phyloP scores from a whole-genome alignment of 495 filamentous ascomycete species.

The Ascodesmis nigricans region DNA sequence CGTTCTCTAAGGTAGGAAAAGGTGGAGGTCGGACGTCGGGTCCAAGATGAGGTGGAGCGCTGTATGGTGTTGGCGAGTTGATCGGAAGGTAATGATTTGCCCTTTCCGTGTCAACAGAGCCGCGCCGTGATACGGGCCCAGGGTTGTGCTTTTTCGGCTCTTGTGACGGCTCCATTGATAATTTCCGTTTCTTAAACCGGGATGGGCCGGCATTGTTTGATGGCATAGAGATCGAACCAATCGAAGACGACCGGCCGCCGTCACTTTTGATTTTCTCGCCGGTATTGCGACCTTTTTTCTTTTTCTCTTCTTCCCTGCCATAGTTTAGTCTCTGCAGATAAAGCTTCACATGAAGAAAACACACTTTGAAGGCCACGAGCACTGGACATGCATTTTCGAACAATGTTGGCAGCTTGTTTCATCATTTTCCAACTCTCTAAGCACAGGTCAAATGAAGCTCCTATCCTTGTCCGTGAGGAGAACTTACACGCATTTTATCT shows the following conservation, averaged over 20 bases:
- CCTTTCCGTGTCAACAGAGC: slow-evolving; percentile 14
- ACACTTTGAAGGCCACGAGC: slow-evolving; percentile 17
- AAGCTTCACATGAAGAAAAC: slow-evolving; percentile 6
- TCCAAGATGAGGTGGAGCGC: no score
- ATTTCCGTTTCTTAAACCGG: slow-evolving; percentile 15
- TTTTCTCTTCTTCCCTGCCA: slow-evolving; percentile 18
- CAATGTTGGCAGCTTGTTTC: slow-evolving; percentile 20
- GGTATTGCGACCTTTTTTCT: slow-evolving; percentile 13
- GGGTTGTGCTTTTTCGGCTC: slow-evolving; percentile 9
- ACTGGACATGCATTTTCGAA: slow-evolving; percentile 17
- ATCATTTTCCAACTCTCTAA: slow-evolving; percentile 5
- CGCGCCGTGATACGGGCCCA: slow-evolving; percentile 16
- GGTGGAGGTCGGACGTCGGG: no score
- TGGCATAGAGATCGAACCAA: slow-evolving; percentile 2
- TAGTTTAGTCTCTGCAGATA: neutral
- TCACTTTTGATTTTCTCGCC: slow-evolving; percentile 8
- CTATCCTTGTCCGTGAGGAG: neutral
- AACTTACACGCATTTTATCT: slow-evolving; percentile 23
- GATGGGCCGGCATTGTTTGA: slow-evolving; percentile 1
- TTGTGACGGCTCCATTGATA: slow-evolving; percentile 12
- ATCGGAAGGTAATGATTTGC: slow-evolving; percentile 5
- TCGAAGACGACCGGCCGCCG: slow-evolving; percentile 12
- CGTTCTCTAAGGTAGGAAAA: no score
- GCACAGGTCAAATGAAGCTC: neutral
- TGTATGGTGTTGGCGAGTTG: no score